Conservation (phyloP, 2,329 filamentous ascomycete genomes). For the Colletotrichum caudatum region DNA sequence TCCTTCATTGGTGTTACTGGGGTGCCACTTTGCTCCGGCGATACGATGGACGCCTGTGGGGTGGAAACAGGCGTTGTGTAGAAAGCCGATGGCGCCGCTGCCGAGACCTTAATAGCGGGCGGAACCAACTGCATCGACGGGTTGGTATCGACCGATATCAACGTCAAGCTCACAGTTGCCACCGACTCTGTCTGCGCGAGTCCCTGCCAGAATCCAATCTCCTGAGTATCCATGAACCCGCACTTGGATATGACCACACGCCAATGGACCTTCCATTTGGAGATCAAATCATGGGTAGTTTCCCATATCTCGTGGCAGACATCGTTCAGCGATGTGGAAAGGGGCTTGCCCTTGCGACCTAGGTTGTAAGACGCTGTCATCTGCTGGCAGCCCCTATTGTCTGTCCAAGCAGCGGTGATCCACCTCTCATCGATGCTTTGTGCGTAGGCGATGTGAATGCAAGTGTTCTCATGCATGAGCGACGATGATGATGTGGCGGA, state of each 20-base stretch:
- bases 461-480: slow-evolving; percentile 81
- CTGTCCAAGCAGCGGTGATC: slow-evolving; percentile 85
- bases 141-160: slow-evolving; percentile 74
- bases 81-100: slow-evolving; percentile 58
- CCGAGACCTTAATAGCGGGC: slow-evolving; percentile 62
- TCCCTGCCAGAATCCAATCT: slow-evolving; percentile 70
- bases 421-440: slow-evolving; percentile 81
- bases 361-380: slow-evolving; percentile 80
- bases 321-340: slow-evolving; percentile 68
- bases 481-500: slow-evolving; percentile 76
- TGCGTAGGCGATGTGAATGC: slow-evolving; percentile 84
- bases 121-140: slow-evolving; percentile 74
- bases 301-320: slow-evolving; percentile 83
- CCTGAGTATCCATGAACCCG: slow-evolving; percentile 74
- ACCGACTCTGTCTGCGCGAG: slow-evolving; percentile 65
- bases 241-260: slow-evolving; percentile 80
- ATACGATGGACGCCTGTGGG: slow-evolving; percentile 68
- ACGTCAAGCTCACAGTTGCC: slow-evolving; percentile 65
- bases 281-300: slow-evolving; percentile 79
- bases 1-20: slow-evolving; percentile 62
- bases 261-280: slow-evolving; percentile 79
- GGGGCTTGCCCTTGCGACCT: slow-evolving; percentile 65
- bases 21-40: slow-evolving; percentile 69
- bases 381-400: slow-evolving; percentile 80
- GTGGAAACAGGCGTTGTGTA: slow-evolving; percentile 77